Base-by-base conservation (phyloP, 2,329 filamentous ascomycete genomes). In the Neonectria punicea region DNA sequence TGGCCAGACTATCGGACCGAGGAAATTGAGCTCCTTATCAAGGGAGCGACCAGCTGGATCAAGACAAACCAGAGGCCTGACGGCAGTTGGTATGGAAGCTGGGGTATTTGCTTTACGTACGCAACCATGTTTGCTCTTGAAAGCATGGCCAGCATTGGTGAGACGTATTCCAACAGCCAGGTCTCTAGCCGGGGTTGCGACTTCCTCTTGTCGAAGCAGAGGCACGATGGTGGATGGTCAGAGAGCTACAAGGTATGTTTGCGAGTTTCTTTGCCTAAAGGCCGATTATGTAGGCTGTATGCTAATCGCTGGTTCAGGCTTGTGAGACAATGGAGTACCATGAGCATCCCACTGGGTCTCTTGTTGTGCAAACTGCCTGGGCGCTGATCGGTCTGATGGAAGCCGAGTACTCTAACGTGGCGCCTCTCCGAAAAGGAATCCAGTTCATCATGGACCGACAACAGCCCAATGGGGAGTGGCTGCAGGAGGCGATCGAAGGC, bases 51-150 rank as follows among this genome's bases (percentile, higher is more conserved):
- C 1, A 82, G 85, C 54, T 98, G 94, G 83, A 97, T 99, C 79
- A 92, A 94, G 75, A 85, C 85, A 2, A 87, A 90, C 3, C 96
- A 98, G 80, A 84, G 87, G 2, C 78, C 85, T 0, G 93, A 98
- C 72, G 96, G 96, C n/a, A 92, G 91, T 65, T 99, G 96, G 96
- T 98, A 99, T 77, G 96, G 96, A 50, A 94, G 90, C 76, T 99
- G 96, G 96, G 96, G 93, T 57, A 97, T 99, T 74, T 99, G 96
- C 82, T 99, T 97, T 80, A 98, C 94, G 0, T 99, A 99, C 76
- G 96, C 94, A 1, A 92, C 89, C 68, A 97, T 98, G 94, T 99
- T 99, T 81, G 94, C 94, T 0, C 85, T 98, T 1, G 95, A 98
- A 78, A 93, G 92, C 67, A 84, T 99, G 71, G 87, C 89, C 6